Conservation (phyloP, 176 grass and related monocot species). For the Panicum miliaceum region DNA sequence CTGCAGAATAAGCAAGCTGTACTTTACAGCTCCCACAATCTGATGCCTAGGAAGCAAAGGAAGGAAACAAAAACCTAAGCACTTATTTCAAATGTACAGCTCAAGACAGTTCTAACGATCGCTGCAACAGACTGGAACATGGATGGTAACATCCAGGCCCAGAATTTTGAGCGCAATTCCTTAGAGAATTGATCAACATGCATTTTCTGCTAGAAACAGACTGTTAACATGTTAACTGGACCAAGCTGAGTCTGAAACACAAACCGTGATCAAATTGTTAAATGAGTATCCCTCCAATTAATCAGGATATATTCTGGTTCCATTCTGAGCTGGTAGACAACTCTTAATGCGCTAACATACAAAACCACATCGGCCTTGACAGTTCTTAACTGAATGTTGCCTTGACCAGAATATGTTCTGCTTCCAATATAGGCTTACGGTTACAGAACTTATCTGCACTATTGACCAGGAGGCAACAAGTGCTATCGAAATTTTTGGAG, state of each 20-base stretch:
- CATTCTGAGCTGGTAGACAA: background rate
- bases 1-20: slow-evolving; percentile 1
- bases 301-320: background rate
- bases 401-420: background rate
- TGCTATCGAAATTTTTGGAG: background rate
- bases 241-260: background rate
- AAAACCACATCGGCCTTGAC: background rate
- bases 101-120: background rate
- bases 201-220: background rate
- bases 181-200: background rate
- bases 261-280: background rate
- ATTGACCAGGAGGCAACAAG: background rate
- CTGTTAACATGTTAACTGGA: background rate
- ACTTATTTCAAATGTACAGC: background rate
- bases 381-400: background rate
- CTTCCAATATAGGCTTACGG: background rate
- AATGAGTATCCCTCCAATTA: background rate
- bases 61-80: background rate
- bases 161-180: background rate
- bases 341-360: background rate
- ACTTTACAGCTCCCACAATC: background rate
- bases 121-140: background rate
- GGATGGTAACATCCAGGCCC: background rate
- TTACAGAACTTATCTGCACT: background rate
- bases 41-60: background rate